These are phyloP conservation scores for Aspergillus melleus DNA, from an alignment of 2,329 filamentous ascomycete genomes.

Conservation along the genomic window DNA sequence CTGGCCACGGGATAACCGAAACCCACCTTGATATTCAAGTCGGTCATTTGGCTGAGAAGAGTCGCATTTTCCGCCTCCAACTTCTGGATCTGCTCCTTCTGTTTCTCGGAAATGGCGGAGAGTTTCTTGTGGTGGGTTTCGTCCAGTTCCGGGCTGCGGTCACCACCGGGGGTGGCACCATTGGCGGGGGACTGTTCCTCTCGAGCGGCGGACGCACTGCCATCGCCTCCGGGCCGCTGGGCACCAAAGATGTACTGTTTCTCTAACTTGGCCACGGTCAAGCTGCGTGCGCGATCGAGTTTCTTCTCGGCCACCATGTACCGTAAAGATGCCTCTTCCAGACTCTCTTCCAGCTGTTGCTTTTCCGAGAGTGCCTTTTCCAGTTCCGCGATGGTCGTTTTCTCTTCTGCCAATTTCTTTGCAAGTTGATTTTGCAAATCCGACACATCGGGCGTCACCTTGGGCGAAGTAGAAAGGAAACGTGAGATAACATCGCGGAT, in stretches of 20 bases:
- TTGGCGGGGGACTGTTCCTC: conserved; percentile 56
- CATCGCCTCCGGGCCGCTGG: conserved; percentile 48
- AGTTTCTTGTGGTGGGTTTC: conserved; percentile 72
- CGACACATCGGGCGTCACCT: conserved; percentile 65
- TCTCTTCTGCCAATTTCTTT: conserved; percentile 75
- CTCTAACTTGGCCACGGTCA: conserved; percentile 87
- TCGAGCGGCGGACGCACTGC: conserved; percentile 50
- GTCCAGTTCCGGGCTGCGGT: conserved; percentile 67
- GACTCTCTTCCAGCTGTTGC: conserved; percentile 77
- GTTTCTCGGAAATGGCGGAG: conserved; percentile 71
- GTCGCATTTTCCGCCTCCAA: conserved; percentile 74
- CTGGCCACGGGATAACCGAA: not conserved
- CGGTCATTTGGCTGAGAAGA: conserved; percentile 75
- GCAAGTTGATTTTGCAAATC: conserved; percentile 75
- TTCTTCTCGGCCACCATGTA: conserved; percentile 97
- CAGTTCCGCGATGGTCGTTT: conserved; percentile 73
- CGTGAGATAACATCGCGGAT: conserved; percentile 73
- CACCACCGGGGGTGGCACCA: conserved; percentile 53
- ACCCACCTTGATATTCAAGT: conserved; percentile 60
- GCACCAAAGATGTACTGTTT: conserved; percentile 78
- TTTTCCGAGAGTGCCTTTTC: conserved; percentile 77
- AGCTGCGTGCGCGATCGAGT: conserved; percentile 82
- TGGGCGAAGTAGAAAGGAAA: conserved; percentile 56
- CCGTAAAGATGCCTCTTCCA: conserved; percentile 83
- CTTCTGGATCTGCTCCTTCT: conserved; percentile 83